Conservation (phyloP, 306 rosid species). For the Prunus mume region DNA sequence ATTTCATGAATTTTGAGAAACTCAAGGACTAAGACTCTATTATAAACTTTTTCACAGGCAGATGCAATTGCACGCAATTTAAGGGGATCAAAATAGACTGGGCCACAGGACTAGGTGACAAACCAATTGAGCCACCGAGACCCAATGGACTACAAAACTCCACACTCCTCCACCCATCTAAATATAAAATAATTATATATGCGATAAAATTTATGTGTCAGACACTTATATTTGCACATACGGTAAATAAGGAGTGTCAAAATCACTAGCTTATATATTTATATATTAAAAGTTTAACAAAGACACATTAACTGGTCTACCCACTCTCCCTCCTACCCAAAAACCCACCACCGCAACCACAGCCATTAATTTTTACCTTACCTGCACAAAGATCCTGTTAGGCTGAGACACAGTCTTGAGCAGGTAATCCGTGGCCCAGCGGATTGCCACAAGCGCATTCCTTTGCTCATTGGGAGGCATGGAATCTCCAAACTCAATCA, state of each 20-base stretch:
- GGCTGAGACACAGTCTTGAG: slow-evolving; percentile 81
- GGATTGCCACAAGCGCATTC: slow-evolving; percentile 62
- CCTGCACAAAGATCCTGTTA: slow-evolving; percentile 91
- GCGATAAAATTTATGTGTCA: too few species aligned
- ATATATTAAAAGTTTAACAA: background rate
- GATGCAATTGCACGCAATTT: background rate
- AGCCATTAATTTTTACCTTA: background rate
- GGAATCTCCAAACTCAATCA: slow-evolving; percentile 74
- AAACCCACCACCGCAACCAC: slow-evolving; percentile 7
- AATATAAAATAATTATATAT: too few species aligned
- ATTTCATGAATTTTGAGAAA: background rate
- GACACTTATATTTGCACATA: too few species aligned
- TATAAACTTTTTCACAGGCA: background rate
- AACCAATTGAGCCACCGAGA: background rate
- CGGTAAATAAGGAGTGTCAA: too few species aligned
- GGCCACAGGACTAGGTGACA: background rate
- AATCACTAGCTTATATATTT: too few species aligned
- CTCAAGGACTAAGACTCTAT: slow-evolving; percentile 1
- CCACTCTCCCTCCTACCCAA: background rate
- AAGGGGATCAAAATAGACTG: background rate
- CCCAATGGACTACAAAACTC: background rate
- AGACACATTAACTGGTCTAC: background rate
- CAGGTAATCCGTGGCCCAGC: slow-evolving; percentile 86
- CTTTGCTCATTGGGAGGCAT: slow-evolving; percentile 69
- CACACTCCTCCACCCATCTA: background rate